Evolutionary conservation across 2,329 filamentous ascomycete species (phyloP), one percentile per base, ranked within the genome.

Genomic region (Arthrobotrys conoides): DNA sequence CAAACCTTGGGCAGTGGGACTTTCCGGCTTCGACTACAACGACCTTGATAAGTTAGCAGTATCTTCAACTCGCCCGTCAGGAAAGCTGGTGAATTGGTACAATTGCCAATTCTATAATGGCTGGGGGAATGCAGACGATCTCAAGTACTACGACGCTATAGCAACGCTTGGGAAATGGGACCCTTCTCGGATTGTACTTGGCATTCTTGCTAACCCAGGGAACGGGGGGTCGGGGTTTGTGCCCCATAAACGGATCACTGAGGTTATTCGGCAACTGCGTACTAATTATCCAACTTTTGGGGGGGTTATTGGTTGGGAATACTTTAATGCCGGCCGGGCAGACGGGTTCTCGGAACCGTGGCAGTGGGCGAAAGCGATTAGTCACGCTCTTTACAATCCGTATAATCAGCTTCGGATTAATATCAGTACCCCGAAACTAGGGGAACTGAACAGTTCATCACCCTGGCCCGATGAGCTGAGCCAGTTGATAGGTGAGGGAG

Each of bases 101-200:
- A 87, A 87, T 75, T 85, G 85, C 38, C 87, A 88, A 70, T 87
- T 88, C 81, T 88, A 88, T 82, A 87, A 86, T 69, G 87, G 87
- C 0, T 88, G 87, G 87, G 87, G 87, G 20, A 86, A 87, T 65
- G 86, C 85, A 82, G 1, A 84, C 84, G 14, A 82, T 24, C 3
- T 30, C 5, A 44, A 82, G 12, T 86, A 85, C 84, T 88, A 87
- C 82, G 86, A 87, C 44, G 83, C 85, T 51, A 86, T 88, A 59
- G 36, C 20, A 3, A 82, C 87, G 12, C 6, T 61, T 8, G 82
- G 83, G 2, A 86, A 86, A 6, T 88, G 87, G 86, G 71, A 73
- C 4, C 64, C 76, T 1, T 70, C 64, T 22, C 76, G 70, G 5
- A 65, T 76, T 5, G 70, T 71, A 16, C 41, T 79, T 36, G 76